Conservation (phyloP, 768 basidiomycete species). For the Calocera viscosa region DNA sequence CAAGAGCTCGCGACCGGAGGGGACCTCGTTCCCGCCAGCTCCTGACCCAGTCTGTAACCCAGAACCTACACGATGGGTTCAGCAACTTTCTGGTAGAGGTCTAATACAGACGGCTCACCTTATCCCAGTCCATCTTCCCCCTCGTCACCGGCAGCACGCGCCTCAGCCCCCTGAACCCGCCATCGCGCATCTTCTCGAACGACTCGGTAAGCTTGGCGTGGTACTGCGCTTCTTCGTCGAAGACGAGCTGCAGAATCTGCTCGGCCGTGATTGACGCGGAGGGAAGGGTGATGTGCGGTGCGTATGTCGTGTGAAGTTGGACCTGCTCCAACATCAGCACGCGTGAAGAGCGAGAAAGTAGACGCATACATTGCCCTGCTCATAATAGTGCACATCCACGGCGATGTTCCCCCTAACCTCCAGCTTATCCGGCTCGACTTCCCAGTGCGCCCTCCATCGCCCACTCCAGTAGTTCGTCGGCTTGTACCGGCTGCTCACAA, state of each 20-base stretch:
- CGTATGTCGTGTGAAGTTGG: slow-evolving; percentile 71
- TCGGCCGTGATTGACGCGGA: slow-evolving; percentile 43
- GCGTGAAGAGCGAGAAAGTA: not conserved
- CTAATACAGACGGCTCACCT: slow-evolving; percentile 35
- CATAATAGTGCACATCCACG: slow-evolving; percentile 90
- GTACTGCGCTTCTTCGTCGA: slow-evolving; percentile 65
- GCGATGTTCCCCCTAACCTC: slow-evolving; percentile 59
- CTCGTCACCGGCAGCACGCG: slow-evolving; percentile 84
- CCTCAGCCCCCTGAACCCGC: slow-evolving; percentile 82
- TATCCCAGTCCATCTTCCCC: slow-evolving; percentile 94
- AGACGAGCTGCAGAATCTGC: slow-evolving; percentile 69
- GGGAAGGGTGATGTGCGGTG: slow-evolving; percentile 50
- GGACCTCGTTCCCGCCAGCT: slow-evolving; percentile 41
- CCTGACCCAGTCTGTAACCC: slow-evolving; percentile 64
- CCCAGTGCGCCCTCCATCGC: slow-evolving; percentile 83
- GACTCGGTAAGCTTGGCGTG: slow-evolving; percentile 68
- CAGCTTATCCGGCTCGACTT: slow-evolving; percentile 51
- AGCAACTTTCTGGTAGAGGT: not conserved
- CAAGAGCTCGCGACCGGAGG: not conserved
- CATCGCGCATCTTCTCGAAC: slow-evolving; percentile 84
- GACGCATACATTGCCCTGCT: slow-evolving; percentile 72
- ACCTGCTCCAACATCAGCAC: slow-evolving; percentile 41
- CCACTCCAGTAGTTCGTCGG: slow-evolving; percentile 31
- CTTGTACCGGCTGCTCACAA: not conserved
- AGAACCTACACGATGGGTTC: slow-evolving; percentile 29